Percentiles rank a stretch among this genome's conserved stretches.
phyloP scores from a whole-genome alignment of 202 grass and related monocot genomes.

The Elaeis oleifera region DNA sequence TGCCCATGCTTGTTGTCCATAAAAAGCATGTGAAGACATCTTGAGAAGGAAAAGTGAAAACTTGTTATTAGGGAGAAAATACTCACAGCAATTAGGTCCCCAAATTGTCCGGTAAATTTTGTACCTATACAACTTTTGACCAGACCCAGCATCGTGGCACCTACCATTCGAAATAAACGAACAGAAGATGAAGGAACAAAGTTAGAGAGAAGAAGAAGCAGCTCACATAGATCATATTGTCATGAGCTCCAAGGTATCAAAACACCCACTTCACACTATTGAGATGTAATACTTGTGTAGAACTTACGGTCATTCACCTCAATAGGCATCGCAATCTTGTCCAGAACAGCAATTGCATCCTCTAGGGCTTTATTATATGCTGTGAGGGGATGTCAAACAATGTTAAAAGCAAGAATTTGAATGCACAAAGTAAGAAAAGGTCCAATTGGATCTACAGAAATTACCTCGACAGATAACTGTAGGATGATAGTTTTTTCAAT shows the following conservation, averaged over 20 bases:
- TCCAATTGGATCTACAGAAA: background rate
- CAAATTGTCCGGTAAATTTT: conserved; percentile 98
- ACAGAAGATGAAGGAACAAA: no score
- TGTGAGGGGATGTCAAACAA: conserved; percentile 31
- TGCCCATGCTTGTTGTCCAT: background rate
- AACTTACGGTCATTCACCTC: conserved; percentile 95
- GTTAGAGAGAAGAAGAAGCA: background rate
- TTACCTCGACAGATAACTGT: conserved; percentile 93
- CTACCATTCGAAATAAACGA: conserved; percentile 11
- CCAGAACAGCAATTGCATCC: conserved; percentile 79
- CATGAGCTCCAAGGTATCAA: background rate
- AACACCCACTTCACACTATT: background rate
- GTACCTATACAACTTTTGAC: conserved; percentile 95
- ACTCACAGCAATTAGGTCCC: conserved; percentile 90
- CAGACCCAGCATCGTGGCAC: conserved; percentile 45
- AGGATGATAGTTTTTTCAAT: conserved; percentile 88
- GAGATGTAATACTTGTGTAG: conserved; percentile 14
- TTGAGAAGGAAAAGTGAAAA: background rate
- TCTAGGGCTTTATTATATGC: conserved; percentile 94
- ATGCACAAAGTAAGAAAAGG: background rate
- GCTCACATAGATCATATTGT: background rate
- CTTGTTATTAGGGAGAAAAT: conserved; percentile 7
- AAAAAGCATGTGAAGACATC: background rate
- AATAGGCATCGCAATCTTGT: conserved; percentile 83
- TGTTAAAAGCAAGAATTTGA: conserved; percentile 16